These are phyloP conservation scores for Aspergillus hancockii DNA, from an alignment of 495 filamentous ascomycete species.

Conservation along the genomic window DNA sequence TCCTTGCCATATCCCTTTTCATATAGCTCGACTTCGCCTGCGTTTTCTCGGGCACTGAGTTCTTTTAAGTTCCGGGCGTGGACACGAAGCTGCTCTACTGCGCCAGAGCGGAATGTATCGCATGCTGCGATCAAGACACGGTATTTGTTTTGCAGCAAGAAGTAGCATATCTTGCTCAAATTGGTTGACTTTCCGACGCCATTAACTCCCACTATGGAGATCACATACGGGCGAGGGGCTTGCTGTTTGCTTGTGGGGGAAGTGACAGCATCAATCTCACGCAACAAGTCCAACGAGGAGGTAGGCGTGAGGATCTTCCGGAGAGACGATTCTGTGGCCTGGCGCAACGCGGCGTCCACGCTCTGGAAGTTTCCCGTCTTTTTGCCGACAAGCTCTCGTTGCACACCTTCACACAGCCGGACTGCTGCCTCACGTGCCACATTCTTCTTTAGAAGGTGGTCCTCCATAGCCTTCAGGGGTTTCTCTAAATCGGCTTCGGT, in stretches of 20 bases:
- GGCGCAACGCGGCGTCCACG: slow-evolving; percentile 78
- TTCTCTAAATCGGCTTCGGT: slow-evolving; percentile 86
- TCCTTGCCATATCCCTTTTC: slow-evolving; percentile 98
- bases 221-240: slow-evolving; percentile 81
- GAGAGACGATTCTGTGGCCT: slow-evolving; percentile 85
- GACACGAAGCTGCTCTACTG: slow-evolving; percentile 94
- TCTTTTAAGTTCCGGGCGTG: slow-evolving; percentile 90
- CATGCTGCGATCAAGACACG: slow-evolving; percentile 93
- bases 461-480: slow-evolving; percentile 92
- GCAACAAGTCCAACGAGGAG: slow-evolving; percentile 87
- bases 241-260: slow-evolving; percentile 53
- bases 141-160: slow-evolving; percentile 94
- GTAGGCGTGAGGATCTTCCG: slow-evolving; percentile 95
- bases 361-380: slow-evolving; percentile 94
- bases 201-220: slow-evolving; percentile 97
- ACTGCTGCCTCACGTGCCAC: slow-evolving; percentile 93
- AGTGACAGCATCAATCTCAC: slow-evolving; percentile 82
- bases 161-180: slow-evolving; percentile 94
- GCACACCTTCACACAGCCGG: slow-evolving; percentile 86
- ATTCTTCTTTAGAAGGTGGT: slow-evolving; percentile 93
- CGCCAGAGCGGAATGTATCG: slow-evolving; percentile 96
- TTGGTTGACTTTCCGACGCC: slow-evolving; percentile 98
- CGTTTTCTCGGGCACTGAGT: slow-evolving; percentile 73
- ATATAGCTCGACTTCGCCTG: slow-evolving; percentile 82
- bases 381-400: slow-evolving; percentile 82